phyloP scores from a whole-genome alignment of 768 basidiomycete genomes.

The Naganishia onofrii region DNA sequence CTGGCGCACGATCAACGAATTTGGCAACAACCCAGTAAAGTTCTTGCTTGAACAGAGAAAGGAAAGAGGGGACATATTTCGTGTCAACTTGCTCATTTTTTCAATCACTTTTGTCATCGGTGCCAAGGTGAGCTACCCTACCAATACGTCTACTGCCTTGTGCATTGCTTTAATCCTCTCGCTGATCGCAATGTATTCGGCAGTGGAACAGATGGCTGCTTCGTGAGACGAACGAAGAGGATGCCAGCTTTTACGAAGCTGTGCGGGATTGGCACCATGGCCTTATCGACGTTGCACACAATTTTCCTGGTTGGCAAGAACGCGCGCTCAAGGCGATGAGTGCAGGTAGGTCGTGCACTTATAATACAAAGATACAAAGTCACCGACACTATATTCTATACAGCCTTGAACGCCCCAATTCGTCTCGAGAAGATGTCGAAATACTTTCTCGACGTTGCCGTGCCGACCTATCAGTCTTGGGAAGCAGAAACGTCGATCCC shows the following conservation, averaged over 20 bases:
- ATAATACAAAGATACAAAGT: neutral
- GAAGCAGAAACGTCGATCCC: neutral
- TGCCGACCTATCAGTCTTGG: neutral
- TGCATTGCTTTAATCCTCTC: constrained; percentile 38
- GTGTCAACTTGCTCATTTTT: constrained; percentile 6
- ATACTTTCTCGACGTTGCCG: neutral
- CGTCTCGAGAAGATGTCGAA: neutral
- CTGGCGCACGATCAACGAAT: neutral
- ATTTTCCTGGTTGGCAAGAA: constrained; percentile 11
- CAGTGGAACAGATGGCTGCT: constrained; percentile 28
- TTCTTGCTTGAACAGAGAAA: constrained; percentile 2
- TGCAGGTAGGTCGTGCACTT: neutral
- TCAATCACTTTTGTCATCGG: neutral
- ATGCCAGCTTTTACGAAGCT: constrained; percentile 10
- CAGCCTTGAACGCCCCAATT: neutral
- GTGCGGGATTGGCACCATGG: constrained; percentile 5
- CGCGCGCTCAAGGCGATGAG: constrained; percentile 4
- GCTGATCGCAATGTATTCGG: neutral
- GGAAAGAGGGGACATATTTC: constrained; percentile 3
- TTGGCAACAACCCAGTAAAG: neutral
- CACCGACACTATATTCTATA: neutral
- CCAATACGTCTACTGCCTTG: constrained; percentile 37
- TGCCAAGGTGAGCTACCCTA: neutral
- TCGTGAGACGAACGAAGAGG: constrained; percentile 17
- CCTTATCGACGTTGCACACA: neutral